These are phyloP conservation scores for Neurospora pannonica DNA, from an alignment of 495 filamentous ascomycete species.

Conservation along the genomic window DNA sequence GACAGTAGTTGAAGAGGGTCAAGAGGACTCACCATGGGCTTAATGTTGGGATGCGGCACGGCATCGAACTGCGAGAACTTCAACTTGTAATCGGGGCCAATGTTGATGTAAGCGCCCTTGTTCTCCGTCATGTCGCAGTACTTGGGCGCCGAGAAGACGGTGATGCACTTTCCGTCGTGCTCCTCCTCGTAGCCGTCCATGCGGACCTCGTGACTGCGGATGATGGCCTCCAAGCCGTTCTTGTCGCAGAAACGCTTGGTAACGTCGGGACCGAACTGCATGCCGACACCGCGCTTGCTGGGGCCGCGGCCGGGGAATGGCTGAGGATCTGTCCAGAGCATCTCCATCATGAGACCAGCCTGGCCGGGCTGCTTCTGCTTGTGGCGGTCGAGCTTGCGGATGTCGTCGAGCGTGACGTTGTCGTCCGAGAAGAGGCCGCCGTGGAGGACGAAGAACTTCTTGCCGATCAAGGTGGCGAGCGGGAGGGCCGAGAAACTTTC, in stretches of 20 bases:
- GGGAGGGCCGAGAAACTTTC: conserved; percentile 95
- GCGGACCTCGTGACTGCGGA: conserved; percentile 92
- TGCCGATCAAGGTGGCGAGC: conserved; percentile 82
- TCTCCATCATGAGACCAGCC: conserved; percentile 97
- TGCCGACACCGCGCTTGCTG: conserved; percentile 91
- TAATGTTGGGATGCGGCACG: conserved; percentile 89
- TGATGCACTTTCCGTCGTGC: conserved; percentile 93
- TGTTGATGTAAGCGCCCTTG: conserved; percentile 97
- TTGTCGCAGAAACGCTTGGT: conserved; percentile 95
- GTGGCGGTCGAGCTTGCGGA: conserved; percentile 85
- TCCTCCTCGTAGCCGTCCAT: conserved; percentile 98
- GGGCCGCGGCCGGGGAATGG: conserved; percentile 75
- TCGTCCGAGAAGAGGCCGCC: conserved; percentile 98
- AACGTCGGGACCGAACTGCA: conserved; percentile 95
- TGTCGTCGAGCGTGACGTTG: conserved; percentile 82
- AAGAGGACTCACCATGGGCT: conserved; percentile 68
- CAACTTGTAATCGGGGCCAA: conserved; percentile 85
- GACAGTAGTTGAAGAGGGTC: conserved; percentile 10
- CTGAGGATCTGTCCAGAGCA: conserved; percentile 99
- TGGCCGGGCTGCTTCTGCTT: conserved; percentile 94
- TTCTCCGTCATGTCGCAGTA: conserved; percentile 98
- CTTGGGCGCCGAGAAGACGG: conserved; percentile 96
- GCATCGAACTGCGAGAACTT: conserved; percentile 88
- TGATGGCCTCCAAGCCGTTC: conserved; percentile 90
- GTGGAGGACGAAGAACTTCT: conserved; percentile 88